A percentile compares a stretch with the other conserved stretches of the same genome.
These are phyloP conservation scores for Plasmodium relictum DNA, from an alignment of 169 alveolate genomes.

Conservation along the genomic window DNA sequence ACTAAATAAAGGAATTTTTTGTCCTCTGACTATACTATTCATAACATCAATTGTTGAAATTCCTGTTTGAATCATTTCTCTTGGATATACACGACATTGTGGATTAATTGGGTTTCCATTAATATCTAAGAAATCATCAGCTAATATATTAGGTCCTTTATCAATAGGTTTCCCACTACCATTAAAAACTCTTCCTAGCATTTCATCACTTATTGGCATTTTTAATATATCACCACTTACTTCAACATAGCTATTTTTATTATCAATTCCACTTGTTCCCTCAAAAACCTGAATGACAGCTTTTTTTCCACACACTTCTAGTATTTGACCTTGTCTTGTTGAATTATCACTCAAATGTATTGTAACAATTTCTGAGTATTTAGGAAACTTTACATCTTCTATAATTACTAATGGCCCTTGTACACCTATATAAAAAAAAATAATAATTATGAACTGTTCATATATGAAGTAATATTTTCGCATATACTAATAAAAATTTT, in stretches of 20 bases:
- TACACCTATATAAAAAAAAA: constrained; percentile 86
- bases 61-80: constrained; percentile 99
- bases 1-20: constrained; percentile 99
- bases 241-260: constrained; percentile 96
- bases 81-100: constrained; percentile 98
- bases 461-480: neutral
- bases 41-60: constrained; percentile 99
- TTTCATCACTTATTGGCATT: constrained; percentile 99
- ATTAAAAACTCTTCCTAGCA: constrained; percentile 99
- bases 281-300: constrained; percentile 99
- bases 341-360: constrained; percentile 98
- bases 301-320: constrained; percentile 97
- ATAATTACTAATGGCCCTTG: constrained; percentile 99
- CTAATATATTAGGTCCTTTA: constrained; percentile 98
- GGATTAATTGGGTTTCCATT: constrained; percentile 99
- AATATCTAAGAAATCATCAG: constrained; percentile 97
- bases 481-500: neutral
- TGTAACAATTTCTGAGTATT: constrained; percentile 97
- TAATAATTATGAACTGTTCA: neutral
- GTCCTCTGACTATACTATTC: constrained; percentile 99
- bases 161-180: constrained; percentile 99
- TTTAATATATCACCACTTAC: constrained; percentile 98
- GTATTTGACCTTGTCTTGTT: constrained; percentile 97
- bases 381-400: constrained; percentile 99
- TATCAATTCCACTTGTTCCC: constrained; percentile 99